phyloP scores from a whole-genome alignment of 169 alveolate species.

The Eimeria maxima region DNA sequence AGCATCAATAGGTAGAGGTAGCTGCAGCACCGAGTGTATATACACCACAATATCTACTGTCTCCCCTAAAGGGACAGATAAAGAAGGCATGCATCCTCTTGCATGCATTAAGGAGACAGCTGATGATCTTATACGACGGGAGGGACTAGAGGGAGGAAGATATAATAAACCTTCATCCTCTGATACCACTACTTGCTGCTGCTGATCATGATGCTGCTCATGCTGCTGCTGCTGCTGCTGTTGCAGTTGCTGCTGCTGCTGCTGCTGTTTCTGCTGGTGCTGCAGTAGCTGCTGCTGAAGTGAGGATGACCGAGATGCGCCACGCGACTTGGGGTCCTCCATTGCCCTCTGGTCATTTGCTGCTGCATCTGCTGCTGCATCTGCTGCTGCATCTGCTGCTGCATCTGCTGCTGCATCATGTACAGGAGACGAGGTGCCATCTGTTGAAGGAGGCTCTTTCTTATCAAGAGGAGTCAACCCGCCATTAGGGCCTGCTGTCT shows the following conservation, averaged over 20 bases:
- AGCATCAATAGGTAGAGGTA: slow-evolving; percentile 57
- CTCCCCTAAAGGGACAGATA: slow-evolving; percentile 76
- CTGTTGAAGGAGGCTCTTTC: not conserved
- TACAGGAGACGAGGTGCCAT: too few species aligned
- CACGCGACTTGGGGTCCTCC: too few species aligned
- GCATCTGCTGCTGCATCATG: too few species aligned
- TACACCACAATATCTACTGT: slow-evolving; percentile 58
- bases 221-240: slow-evolving; percentile 35
- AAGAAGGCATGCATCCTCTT: slow-evolving; percentile 67
- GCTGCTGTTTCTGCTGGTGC: not conserved
- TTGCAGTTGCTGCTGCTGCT: not conserved
- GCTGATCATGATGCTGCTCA: slow-evolving; percentile 53
- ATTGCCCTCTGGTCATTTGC: too few species aligned
- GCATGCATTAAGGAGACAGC: slow-evolving; percentile 71
- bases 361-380: too few species aligned
- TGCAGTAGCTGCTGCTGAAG: not conserved
- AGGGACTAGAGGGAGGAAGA: not conserved
- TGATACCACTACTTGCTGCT: not conserved
- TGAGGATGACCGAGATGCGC: too few species aligned
- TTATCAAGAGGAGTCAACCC: not conserved
- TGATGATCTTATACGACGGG: slow-evolving; percentile 31
- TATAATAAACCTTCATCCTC: slow-evolving; percentile 29
- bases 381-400: too few species aligned
- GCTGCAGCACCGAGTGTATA: slow-evolving; percentile 56
- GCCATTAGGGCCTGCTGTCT: not conserved